Evolutionary conservation across 768 basidiomycete species (phyloP).

Genomic region (Naganishia vaughanmartiniae): DNA sequence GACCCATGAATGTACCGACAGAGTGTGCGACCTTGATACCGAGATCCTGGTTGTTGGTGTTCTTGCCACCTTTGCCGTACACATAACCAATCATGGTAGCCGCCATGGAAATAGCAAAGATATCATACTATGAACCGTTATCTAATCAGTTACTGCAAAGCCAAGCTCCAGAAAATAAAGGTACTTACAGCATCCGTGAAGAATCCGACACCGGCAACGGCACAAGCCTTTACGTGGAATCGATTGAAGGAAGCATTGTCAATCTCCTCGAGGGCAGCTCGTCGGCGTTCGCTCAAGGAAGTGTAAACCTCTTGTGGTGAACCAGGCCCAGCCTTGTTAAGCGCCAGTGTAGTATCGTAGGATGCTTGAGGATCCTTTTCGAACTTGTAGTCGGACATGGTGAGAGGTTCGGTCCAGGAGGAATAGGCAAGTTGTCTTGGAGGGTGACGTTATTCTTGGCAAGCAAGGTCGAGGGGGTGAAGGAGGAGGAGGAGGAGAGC

Average conservation of each 20-base stretch:
- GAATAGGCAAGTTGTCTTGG: too few species aligned
- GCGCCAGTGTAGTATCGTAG: background rate
- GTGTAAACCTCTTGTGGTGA: slow-evolving; percentile 4
- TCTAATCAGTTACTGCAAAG: background rate
- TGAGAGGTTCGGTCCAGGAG: too few species aligned
- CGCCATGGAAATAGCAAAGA: slow-evolving; percentile 86
- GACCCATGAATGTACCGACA: slow-evolving; percentile 52
- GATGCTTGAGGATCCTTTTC: slow-evolving; percentile 19
- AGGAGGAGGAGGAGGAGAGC: too few species aligned
- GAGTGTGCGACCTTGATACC: slow-evolving; percentile 53
- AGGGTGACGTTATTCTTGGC: too few species aligned
- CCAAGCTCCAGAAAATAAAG: background rate
- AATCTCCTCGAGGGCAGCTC: slow-evolving; percentile 77
- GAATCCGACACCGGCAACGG: slow-evolving; percentile 67
- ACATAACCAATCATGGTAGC: slow-evolving; percentile 79
- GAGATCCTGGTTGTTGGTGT: slow-evolving; percentile 61
- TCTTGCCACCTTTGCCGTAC: slow-evolving; percentile 59
- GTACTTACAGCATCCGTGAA: slow-evolving; percentile 71
- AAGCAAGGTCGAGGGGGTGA: too few species aligned
- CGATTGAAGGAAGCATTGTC: slow-evolving; percentile 83
- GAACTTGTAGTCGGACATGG: slow-evolving; percentile 22
- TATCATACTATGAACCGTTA: slow-evolving; percentile 55
- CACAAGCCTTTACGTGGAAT: slow-evolving; percentile 71
- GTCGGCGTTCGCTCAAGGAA: slow-evolving; percentile 59
- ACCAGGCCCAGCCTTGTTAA: background rate